Percentiles rank a stretch among this genome's conserved stretches.
phyloP scores from a whole-genome alignment of 2,329 filamentous ascomycete species.

The Penicillium sp. region DNA sequence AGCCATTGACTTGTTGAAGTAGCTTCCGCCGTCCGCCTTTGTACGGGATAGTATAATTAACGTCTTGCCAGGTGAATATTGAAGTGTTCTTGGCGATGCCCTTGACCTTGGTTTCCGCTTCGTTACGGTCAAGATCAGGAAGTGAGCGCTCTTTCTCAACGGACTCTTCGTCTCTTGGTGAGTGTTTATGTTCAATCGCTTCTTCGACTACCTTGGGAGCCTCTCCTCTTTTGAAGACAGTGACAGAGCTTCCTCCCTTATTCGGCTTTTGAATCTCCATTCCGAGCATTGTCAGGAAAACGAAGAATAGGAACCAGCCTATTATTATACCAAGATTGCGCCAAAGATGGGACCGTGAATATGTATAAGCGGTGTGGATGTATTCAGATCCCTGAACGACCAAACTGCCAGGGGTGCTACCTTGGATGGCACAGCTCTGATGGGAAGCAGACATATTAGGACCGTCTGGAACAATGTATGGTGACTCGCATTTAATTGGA shows the following conservation, averaged over 20 bases:
- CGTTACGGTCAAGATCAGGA: conserved; percentile 22
- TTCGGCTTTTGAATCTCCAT: conserved; percentile 80
- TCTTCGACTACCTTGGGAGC: conserved; percentile 63
- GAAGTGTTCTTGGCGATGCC: conserved; percentile 67
- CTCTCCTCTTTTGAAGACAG: conserved; percentile 72
- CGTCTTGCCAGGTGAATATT: conserved; percentile 82
- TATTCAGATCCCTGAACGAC: conserved; percentile 61
- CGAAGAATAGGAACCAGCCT: conserved; percentile 74
- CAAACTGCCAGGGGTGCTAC: conserved; percentile 57
- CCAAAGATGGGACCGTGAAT: conserved; percentile 64
- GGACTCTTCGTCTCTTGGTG: conserved; percentile 57
- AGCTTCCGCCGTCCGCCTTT: conserved; percentile 52
- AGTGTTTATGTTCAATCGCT: conserved; percentile 55
- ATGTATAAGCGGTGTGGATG: conserved; percentile 59
- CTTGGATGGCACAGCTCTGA: conserved; percentile 64
- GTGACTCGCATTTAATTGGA: conserved; percentile 58
- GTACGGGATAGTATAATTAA: conserved; percentile 70
- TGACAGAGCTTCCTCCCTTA: conserved; percentile 78
- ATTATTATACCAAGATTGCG: conserved; percentile 81
- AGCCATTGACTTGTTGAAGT: conserved; percentile 68
- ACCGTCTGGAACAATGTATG: conserved; percentile 61
- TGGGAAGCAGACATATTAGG: conserved; percentile 52
- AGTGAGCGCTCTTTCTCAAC: conserved; percentile 32
- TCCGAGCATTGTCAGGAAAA: conserved; percentile 74
- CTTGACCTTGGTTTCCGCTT: conserved; percentile 39